Conservation (phyloP, 2,329 filamentous ascomycete genomes). For the Fusarium marasasianum region DNA sequence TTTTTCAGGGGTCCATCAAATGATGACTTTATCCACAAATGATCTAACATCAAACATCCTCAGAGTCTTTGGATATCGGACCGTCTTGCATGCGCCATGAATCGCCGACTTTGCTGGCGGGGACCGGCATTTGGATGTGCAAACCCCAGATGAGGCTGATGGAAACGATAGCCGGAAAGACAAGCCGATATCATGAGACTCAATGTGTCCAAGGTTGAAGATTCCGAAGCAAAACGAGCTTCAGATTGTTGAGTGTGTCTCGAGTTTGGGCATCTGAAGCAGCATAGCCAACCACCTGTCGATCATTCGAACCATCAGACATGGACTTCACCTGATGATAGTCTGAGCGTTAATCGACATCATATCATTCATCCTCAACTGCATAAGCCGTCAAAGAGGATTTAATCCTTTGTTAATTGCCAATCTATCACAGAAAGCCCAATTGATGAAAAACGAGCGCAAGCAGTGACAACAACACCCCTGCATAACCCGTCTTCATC, state of each 20-base stretch:
- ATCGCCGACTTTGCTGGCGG: conserved; percentile 16
- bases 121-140: conserved; percentile 5
- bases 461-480: background rate
- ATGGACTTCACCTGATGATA: background rate
- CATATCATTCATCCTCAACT: background rate
- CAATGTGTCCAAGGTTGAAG: background rate
- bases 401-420: conserved; percentile 4
- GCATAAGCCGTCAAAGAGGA: conserved; percentile 12
- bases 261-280: conserved; percentile 4
- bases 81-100: conserved; percentile 25
- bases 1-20: conserved; percentile 17
- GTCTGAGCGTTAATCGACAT: background rate
- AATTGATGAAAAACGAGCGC: background rate
- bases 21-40: conserved; percentile 11
- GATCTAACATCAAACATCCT: conserved; percentile 24
- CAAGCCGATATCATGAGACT: background rate
- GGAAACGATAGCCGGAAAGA: background rate
- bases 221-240: conserved; percentile 18
- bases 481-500: conserved; percentile 29
- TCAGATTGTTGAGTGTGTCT: conserved; percentile 4
- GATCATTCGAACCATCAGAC: conserved; percentile 7
- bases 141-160: conserved; percentile 14
- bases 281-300: conserved; percentile 3
- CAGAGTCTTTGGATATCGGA: conserved; percentile 24
- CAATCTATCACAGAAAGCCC: conserved; percentile 30